Evolutionary conservation across 768 basidiomycete species (phyloP), one percentile per base, ranked within the genome.

Genomic region (Hemileccinum impolitum): DNA sequence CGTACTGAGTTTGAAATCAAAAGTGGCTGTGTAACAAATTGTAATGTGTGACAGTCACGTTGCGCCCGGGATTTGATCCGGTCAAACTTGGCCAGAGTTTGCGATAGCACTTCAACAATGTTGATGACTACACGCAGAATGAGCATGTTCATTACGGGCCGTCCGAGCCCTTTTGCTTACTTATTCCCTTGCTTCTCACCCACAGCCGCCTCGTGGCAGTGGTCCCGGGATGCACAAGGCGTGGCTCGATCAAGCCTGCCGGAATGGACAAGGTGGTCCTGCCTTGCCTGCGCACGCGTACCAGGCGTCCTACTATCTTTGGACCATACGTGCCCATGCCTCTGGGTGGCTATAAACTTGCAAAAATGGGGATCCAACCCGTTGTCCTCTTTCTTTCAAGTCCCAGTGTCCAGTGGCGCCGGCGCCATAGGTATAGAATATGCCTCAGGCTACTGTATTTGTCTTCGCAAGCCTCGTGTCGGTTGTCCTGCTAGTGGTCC

Each of bases 121-220:
- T n/a, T n/a, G n/a, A n/a, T n/a, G n/a, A n/a, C n/a, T n/a, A n/a
- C n/a, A n/a, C n/a, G n/a, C n/a, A n/a, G n/a, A n/a, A n/a, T n/a
- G n/a, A n/a, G n/a, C n/a, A n/a, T 39, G 34, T 58, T 48, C 58
- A 63, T 60, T 59, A 56, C 57, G n/a, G n/a, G n/a, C n/a, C 23
- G 10, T 28, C 25, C 40, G 17, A 23, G 23, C 23, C 23, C 23
- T 23, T n/a, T 23, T 23, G 7, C 36, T 37, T 18, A 12, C 23
- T 3, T 25, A 9, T 8, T 30, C 9, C 28, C 23, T 3, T 25
- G 11, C 28, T 30, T 30, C 28, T 9, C 28, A 30, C 28, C 28
- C 28, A 30, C 23, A 6, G 6, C 28, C 28, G 11, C 54, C 58
- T 48, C 59, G 46, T 61, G 62, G 51, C 36, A 18, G 37, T 41